These are phyloP conservation scores for Fusarium xylarioides DNA, from an alignment of 2,329 filamentous ascomycete genomes.

Conservation along the genomic window DNA sequence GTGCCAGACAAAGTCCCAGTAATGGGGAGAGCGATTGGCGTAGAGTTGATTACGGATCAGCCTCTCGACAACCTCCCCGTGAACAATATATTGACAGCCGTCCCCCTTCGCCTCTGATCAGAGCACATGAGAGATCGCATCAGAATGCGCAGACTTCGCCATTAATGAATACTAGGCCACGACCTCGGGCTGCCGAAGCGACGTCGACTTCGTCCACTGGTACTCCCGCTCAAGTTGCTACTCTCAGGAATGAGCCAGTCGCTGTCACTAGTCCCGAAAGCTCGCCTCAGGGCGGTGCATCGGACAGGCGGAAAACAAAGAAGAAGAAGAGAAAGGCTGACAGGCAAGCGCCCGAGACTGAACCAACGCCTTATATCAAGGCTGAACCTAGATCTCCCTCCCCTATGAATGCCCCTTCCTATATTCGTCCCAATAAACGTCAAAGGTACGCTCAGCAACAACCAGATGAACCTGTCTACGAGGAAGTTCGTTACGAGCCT, in stretches of 20 bases:
- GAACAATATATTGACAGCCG: slow-evolving; percentile 43
- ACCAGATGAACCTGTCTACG: slow-evolving; percentile 40
- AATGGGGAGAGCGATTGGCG: slow-evolving; percentile 41
- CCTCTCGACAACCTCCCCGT: slow-evolving; percentile 25
- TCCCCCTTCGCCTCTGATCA: slow-evolving; percentile 70
- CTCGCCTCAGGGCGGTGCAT: slow-evolving; percentile 62
- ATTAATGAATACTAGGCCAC: slow-evolving; percentile 57
- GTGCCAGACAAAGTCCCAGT: slow-evolving; percentile 53
- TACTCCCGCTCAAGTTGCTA: slow-evolving; percentile 63
- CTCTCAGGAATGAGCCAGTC: slow-evolving; percentile 61
- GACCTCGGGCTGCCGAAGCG: slow-evolving; percentile 19
- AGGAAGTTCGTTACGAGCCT: slow-evolving; percentile 55
- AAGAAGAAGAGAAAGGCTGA: slow-evolving; percentile 65
- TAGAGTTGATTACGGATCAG: slow-evolving; percentile 16
- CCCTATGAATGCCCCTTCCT: slow-evolving; percentile 62
- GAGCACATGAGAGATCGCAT: slow-evolving; percentile 76
- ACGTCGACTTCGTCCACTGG: slow-evolving; percentile 36
- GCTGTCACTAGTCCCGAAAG: slow-evolving; percentile 67
- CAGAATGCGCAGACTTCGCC: slow-evolving; percentile 76
- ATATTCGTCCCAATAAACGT: slow-evolving; percentile 65
- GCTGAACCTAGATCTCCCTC: slow-evolving; percentile 72
- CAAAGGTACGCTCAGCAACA: slow-evolving; percentile 59
- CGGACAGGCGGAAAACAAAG: slow-evolving; percentile 60
- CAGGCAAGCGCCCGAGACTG: slow-evolving; percentile 56
- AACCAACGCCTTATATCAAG: slow-evolving; percentile 67